phyloP scores from a whole-genome alignment of 208 protist genomes.

The Strigomonas galati region DNA sequence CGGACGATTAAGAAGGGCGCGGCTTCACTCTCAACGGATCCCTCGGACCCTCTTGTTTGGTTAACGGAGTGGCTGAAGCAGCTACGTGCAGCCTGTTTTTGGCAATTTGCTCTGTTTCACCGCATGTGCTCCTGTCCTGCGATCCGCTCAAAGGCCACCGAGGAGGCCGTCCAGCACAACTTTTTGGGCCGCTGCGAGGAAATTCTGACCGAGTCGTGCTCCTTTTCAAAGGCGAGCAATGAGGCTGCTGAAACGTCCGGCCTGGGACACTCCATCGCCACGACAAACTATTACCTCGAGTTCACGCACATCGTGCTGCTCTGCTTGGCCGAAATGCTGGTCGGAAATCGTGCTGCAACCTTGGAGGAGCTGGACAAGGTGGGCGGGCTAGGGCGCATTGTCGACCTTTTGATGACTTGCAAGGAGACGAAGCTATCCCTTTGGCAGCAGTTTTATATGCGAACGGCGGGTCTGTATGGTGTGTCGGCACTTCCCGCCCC shows the following conservation, averaged over 20 bases:
- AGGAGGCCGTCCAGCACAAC: conserved; percentile 5
- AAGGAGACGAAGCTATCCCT: conserved; percentile 30
- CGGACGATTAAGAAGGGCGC: too few relatives aligned
- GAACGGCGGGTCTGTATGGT: conserved; percentile 52
- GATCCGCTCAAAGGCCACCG: neutral
- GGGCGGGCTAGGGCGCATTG: conserved; percentile 37
- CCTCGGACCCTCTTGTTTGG: too few relatives aligned
- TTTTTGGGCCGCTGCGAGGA: neutral
- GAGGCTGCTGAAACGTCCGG: too few relatives aligned
- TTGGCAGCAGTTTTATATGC: conserved; percentile 57
- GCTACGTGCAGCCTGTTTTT: neutral
- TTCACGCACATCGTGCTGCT: conserved; percentile 35
- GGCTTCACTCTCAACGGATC: too few relatives aligned
- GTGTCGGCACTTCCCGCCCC: conserved; percentile 34
- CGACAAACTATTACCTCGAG: conserved; percentile 17
- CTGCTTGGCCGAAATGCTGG: conserved; percentile 23
- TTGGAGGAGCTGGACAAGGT: conserved; percentile 28
- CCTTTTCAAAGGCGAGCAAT: neutral
- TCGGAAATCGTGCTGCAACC: conserved; percentile 10
- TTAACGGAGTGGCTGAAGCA: too few relatives aligned
- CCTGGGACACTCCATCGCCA: neutral
- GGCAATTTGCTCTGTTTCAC: conserved; percentile 11
- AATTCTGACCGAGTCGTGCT: conserved; percentile 8
- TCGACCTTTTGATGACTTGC: conserved; percentile 38
- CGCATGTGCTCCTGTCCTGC: conserved; percentile 2